These are phyloP conservation scores for Chrysanthemum makinoi DNA, from an alignment of 129 eudicot genomes.

Conservation along the genomic window DNA sequence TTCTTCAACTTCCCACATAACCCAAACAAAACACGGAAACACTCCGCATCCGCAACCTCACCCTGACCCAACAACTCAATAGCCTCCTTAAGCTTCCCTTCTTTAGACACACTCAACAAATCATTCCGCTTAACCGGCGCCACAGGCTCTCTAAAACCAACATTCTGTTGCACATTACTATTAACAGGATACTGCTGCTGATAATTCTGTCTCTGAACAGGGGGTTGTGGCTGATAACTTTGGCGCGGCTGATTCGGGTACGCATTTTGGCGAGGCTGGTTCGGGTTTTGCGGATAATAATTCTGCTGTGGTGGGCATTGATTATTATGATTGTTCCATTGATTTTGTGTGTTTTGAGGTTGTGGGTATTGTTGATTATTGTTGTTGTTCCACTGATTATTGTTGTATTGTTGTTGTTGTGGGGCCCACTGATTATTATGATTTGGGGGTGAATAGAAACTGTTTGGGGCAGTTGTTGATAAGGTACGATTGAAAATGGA, in stretches of 20 bases:
- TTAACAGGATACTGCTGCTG: slow-evolving; percentile 17
- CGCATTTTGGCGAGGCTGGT: slow-evolving; percentile 16
- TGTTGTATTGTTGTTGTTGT: slow-evolving; percentile 6
- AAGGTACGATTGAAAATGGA: slow-evolving; percentile 21
- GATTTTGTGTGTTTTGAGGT: slow-evolving; percentile 6
- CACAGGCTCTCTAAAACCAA: not conserved
- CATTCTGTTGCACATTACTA: not conserved
- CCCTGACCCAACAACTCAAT: slow-evolving; percentile 2
- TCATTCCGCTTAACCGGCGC: not conserved
- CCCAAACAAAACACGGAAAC: slow-evolving; percentile 25
- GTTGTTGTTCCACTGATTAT: slow-evolving; percentile 24
- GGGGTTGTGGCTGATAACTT: slow-evolving; percentile 8
- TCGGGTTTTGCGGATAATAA: slow-evolving; percentile 10
- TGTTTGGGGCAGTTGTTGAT: slow-evolving; percentile 26
- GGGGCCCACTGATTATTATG: not conserved
- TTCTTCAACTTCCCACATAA: slow-evolving; percentile 34
- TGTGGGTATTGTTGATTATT: slow-evolving; percentile 13
- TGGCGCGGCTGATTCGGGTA: slow-evolving; percentile 4
- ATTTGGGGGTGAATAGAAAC: not conserved
- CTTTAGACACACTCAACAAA: slow-evolving; percentile 3
- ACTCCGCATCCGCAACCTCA: slow-evolving; percentile 31
- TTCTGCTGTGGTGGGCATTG: slow-evolving; percentile 23
- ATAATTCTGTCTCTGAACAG: slow-evolving; percentile 16
- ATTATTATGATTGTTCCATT: slow-evolving; percentile 12
- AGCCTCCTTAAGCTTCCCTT: not conserved